These are phyloP conservation scores for Berberis vulgaris DNA, from an alignment of 164 flowering plant genomes.

Conservation along the genomic window DNA sequence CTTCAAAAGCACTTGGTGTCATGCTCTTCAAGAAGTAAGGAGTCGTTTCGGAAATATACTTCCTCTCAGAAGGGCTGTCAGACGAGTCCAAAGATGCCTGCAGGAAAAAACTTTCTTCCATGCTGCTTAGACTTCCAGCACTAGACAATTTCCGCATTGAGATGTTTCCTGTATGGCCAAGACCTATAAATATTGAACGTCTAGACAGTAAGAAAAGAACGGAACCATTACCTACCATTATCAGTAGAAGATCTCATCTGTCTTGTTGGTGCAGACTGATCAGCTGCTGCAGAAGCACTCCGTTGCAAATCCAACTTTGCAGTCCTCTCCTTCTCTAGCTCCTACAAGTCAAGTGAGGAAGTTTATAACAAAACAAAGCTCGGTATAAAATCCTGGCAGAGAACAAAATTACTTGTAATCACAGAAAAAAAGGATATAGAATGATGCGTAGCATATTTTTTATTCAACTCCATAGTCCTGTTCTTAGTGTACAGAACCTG, in stretches of 20 bases:
- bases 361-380: too few relatives aligned
- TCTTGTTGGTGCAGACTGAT: constrained; percentile 31
- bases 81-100: constrained; percentile 92
- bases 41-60: constrained; percentile 45
- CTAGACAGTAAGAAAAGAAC: too few relatives aligned
- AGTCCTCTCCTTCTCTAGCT: constrained; percentile 71
- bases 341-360: constrained; percentile 29
- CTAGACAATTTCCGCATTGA: constrained; percentile 65
- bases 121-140: constrained; percentile 82
- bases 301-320: constrained; percentile 75
- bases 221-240: constrained; percentile 45
- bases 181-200: too few relatives aligned
- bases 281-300: constrained; percentile 33
- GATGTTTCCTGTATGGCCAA: constrained; percentile 32
- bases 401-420: too few relatives aligned
- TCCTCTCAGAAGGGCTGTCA: constrained; percentile 58
- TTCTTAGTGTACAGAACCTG: constrained; percentile 35
- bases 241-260: constrained; percentile 38
- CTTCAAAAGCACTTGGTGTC: constrained; percentile 85
- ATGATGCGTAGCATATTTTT: too few relatives aligned
- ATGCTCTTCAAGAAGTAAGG: constrained; percentile 83
- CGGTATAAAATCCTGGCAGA: too few relatives aligned
- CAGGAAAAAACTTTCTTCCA: constrained; percentile 91
- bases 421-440: too few relatives aligned
- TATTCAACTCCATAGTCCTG: too few relatives aligned